Evolutionary conservation across 75 land plant genomes (phyloP).

Genomic region (Isoetes taiwanensis): DNA sequence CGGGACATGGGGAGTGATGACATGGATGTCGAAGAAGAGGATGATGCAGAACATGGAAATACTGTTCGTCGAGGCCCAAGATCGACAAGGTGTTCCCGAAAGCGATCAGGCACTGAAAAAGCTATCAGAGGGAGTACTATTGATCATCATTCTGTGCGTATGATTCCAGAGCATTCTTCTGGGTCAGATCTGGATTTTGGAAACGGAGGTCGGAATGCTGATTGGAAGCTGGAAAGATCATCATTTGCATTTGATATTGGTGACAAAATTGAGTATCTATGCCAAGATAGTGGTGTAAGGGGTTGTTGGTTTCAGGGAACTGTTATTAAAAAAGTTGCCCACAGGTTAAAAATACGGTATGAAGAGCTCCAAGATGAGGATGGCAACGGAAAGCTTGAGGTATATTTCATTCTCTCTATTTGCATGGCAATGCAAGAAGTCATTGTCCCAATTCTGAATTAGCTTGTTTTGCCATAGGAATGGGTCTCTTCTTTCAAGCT

Average conservation of each 20-base stretch:
- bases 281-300: conserved; percentile 82
- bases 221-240: conserved; percentile 5
- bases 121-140: conserved; percentile 5
- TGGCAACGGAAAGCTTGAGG: conserved; percentile 64
- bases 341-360: conserved; percentile 52
- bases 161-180: neutral
- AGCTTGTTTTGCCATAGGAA: conserved; percentile 30
- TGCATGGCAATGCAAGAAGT: too few species aligned
- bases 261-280: conserved; percentile 61
- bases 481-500: conserved; percentile 44
- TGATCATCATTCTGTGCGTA: conserved; percentile 9
- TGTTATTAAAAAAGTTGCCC: conserved; percentile 27
- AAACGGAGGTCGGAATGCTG: neutral
- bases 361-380: conserved; percentile 71
- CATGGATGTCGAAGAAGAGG: conserved; percentile 29
- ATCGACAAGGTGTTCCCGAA: conserved; percentile 26
- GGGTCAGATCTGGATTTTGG: conserved; percentile 3
- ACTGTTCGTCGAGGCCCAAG: conserved; percentile 25
- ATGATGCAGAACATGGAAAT: conserved; percentile 25
- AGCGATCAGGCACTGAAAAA: conserved; percentile 17
- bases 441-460: neutral
- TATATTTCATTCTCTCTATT: conserved; percentile 10
- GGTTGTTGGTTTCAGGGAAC: conserved; percentile 89
- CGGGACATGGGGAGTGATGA: conserved; percentile 7
- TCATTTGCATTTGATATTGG: conserved; percentile 29